A percentile compares a stretch with the other conserved stretches of the same genome.
Conservation (phyloP, 495 filamentous ascomycete genomes). For the Penicillium simplicissimum region DNA sequence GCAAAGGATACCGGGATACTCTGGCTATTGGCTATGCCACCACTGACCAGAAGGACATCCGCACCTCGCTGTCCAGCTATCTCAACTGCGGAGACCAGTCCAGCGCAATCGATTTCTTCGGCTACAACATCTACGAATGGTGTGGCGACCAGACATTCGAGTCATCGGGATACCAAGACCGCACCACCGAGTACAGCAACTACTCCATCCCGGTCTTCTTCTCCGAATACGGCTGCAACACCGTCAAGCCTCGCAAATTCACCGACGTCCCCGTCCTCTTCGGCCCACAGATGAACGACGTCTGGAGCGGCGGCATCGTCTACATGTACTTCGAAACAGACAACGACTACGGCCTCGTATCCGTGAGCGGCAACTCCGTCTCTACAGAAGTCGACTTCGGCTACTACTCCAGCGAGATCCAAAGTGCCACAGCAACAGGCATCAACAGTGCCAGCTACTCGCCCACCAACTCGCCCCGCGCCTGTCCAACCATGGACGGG, state of each 20-base stretch:
- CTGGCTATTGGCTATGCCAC: constrained; percentile 94
- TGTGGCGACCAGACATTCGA: constrained; percentile 79
- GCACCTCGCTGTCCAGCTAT: constrained; percentile 76
- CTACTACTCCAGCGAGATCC: constrained; percentile 70
- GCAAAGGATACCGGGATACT: constrained; percentile 64
- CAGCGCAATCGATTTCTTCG: constrained; percentile 90
- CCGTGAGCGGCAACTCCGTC: constrained; percentile 54
- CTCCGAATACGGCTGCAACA: constrained; percentile 97
- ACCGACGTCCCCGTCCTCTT: constrained; percentile 83
- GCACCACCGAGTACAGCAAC: constrained; percentile 79
- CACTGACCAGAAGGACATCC: constrained; percentile 83
- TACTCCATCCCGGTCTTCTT: constrained; percentile 96
- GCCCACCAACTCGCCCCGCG: constrained; percentile 66
- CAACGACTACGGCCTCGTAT: constrained; percentile 89
- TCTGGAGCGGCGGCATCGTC: constrained; percentile 93
- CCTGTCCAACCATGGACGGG: constrained; percentile 67
- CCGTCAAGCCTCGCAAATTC: constrained; percentile 73
- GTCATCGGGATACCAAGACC: constrained; percentile 73
- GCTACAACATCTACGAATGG: constrained; percentile 99
- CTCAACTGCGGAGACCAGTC: constrained; percentile 80
- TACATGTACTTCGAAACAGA: constrained; percentile 97
- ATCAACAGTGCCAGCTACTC: constrained; percentile 66
- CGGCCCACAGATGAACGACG: constrained; percentile 75
- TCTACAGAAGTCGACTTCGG: constrained; percentile 71
- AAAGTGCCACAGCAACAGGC: constrained; percentile 63